A percentile compares a stretch with the other conserved stretches of the same genome.
These are phyloP conservation scores for Heritiera littoralis DNA, from an alignment of 345 rosid genomes.

Conservation along the genomic window DNA sequence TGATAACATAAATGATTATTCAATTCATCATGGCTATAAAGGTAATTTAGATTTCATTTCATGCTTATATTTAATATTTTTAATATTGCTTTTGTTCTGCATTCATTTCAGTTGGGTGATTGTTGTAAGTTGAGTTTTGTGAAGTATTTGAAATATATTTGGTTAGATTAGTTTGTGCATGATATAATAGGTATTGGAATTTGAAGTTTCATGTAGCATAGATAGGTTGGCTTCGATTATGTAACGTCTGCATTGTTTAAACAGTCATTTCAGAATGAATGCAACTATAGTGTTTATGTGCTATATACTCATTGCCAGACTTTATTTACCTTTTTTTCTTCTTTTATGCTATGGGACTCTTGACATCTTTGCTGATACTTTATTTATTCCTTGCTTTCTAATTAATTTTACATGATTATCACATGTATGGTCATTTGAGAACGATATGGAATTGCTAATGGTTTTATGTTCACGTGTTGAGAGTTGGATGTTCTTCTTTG, in stretches of 20 bases:
- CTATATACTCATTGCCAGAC: not conserved
- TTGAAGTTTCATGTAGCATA: not conserved
- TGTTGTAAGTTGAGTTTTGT: not conserved
- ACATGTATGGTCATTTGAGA: not conserved
- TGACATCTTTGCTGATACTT: not conserved
- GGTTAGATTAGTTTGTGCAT: slow-evolving; percentile 3
- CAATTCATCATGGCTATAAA: not conserved
- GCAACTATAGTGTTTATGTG: not conserved
- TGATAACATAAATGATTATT: not conserved
- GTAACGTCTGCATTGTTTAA: not conserved
- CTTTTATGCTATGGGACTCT: not conserved
- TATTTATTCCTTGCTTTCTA: not conserved
- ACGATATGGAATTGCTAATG: not conserved
- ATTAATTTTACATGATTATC: not conserved
- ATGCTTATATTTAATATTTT: not conserved
- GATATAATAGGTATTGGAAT: not conserved
- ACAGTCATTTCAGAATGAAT: not conserved
- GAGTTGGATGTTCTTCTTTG: not conserved
- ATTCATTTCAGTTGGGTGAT: not conserved
- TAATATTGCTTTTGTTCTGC: not conserved
- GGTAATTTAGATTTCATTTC: not conserved
- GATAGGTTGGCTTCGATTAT: not conserved
- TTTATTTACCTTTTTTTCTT: not conserved
- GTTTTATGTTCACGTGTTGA: not conserved
- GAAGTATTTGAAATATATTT: not conserved